These are phyloP conservation scores for Solanum tarapatanum DNA, from an alignment of 257 asterid genomes.

Conservation along the genomic window DNA sequence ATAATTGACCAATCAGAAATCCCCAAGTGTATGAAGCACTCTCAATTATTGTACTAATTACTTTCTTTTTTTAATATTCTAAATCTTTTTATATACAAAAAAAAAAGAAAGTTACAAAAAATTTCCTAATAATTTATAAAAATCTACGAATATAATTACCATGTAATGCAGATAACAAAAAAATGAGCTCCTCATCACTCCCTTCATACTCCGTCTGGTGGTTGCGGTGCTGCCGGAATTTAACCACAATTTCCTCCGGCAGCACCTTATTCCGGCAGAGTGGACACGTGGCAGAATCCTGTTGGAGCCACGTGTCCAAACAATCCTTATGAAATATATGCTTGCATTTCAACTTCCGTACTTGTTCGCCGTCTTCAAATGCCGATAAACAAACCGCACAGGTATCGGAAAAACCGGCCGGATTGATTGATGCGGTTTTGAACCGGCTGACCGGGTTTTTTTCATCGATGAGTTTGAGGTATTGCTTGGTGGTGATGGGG, in stretches of 20 bases:
- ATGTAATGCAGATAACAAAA: conserved; percentile 34
- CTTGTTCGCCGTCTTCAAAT: conserved; percentile 45
- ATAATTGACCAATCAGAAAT: background rate
- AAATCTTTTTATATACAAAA: background rate
- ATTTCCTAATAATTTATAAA: background rate
- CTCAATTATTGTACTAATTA: background rate
- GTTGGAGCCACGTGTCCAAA: conserved; percentile 59
- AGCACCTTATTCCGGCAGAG: conserved; percentile 47
- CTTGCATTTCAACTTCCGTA: conserved; percentile 44
- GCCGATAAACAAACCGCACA: conserved; percentile 48
- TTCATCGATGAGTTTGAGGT: conserved; percentile 36
- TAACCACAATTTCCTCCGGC: conserved; percentile 31
- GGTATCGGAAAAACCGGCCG: conserved; percentile 1
- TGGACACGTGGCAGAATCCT: conserved; percentile 47
- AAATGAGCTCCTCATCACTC: conserved; percentile 36
- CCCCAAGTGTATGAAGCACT: background rate
- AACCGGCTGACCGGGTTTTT: conserved; percentile 29
- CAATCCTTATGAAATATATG: conserved; percentile 57
- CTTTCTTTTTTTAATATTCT: background rate
- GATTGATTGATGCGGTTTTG: background rate
- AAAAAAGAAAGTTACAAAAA: background rate
- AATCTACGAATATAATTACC: conserved; percentile 33
- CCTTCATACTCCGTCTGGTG: conserved; percentile 12
- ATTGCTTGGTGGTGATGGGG: conserved; percentile 32
- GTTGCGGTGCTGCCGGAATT: conserved; percentile 7